A percentile compares a stretch with the other conserved stretches of the same genome.
phyloP scores from a whole-genome alignment of 129 eudicot species.

The Apium graveolens region DNA sequence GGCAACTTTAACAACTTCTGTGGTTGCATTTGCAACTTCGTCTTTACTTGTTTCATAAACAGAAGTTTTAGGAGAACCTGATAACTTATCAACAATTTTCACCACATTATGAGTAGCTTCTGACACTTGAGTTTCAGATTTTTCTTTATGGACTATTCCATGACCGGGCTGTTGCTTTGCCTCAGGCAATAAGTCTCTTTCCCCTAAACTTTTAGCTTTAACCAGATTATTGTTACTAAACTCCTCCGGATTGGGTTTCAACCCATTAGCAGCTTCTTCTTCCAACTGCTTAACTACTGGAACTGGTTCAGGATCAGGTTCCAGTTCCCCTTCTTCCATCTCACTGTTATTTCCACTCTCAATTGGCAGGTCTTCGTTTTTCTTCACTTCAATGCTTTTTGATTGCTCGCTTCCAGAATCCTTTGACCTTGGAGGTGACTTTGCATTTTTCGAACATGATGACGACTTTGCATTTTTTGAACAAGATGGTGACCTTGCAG shows the following conservation, averaged over 20 bases:
- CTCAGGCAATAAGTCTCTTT: constrained; percentile 13
- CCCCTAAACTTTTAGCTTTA: constrained; percentile 27
- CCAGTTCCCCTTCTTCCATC: constrained; percentile 95
- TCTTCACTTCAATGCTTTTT: constrained; percentile 66
- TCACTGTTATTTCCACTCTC: constrained; percentile 71
- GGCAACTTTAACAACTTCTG: constrained; percentile 21
- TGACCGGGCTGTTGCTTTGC: constrained; percentile 23
- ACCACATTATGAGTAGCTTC: constrained; percentile 21
- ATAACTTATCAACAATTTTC: constrained; percentile 20
- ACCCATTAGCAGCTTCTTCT: constrained; percentile 23
- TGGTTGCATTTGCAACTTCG: constrained; percentile 24
- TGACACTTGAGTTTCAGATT: constrained; percentile 25
- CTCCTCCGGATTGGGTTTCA: constrained; percentile 17
- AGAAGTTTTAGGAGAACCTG: constrained; percentile 26
- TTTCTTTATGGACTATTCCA: constrained; percentile 25
- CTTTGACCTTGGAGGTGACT: constrained; percentile 84
- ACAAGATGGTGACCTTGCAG: constrained; percentile 49
- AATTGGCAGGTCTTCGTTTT: constrained; percentile 45
- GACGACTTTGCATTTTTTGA: constrained; percentile 46
- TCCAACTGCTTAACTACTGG: constrained; percentile 24
- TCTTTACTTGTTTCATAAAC: constrained; percentile 18
- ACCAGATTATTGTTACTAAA: constrained; percentile 14
- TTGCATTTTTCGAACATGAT: constrained; percentile 40
- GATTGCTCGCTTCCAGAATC: constrained; percentile 85
- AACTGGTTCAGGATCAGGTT: constrained; percentile 60